phyloP scores from a whole-genome alignment of 306 rosid genomes.

The Medicago ruthenica region DNA sequence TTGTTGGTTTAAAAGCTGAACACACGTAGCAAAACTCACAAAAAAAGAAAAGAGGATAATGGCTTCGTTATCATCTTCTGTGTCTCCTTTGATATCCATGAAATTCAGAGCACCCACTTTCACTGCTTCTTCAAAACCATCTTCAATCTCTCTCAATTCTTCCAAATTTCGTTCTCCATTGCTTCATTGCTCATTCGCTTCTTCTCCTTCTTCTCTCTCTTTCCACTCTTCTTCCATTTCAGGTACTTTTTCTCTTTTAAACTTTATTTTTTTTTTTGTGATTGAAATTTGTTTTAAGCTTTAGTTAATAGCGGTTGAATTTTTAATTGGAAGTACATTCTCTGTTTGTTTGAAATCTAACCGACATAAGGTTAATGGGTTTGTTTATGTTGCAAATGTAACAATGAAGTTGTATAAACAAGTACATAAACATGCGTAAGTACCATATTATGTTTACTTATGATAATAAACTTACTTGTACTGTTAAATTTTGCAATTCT shows the following conservation, averaged over 20 bases:
- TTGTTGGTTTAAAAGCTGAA: background rate
- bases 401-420: background rate
- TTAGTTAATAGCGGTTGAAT: too few relatives aligned
- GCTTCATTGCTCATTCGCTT: conserved; percentile 42
- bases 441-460: background rate
- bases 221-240: conserved; percentile 35
- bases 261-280: background rate
- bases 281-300: background rate
- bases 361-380: background rate
- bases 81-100: conserved; percentile 30
- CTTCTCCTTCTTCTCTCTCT: conserved; percentile 39
- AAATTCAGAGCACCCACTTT: conserved; percentile 14
- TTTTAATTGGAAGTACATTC: background rate
- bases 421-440: background rate
- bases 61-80: conserved; percentile 42
- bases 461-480: conserved; percentile 2
- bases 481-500: background rate
- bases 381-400: background rate
- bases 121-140: conserved; percentile 11
- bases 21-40: background rate
- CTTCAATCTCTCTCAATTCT: conserved; percentile 12
- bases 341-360: background rate
- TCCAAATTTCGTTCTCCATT: conserved; percentile 13
- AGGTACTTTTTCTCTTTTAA: conserved; percentile 28
- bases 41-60: conserved; percentile 31